Evolutionary conservation across 495 filamentous ascomycete species (phyloP).

Genomic region (Penicillium bialowiezense): DNA sequence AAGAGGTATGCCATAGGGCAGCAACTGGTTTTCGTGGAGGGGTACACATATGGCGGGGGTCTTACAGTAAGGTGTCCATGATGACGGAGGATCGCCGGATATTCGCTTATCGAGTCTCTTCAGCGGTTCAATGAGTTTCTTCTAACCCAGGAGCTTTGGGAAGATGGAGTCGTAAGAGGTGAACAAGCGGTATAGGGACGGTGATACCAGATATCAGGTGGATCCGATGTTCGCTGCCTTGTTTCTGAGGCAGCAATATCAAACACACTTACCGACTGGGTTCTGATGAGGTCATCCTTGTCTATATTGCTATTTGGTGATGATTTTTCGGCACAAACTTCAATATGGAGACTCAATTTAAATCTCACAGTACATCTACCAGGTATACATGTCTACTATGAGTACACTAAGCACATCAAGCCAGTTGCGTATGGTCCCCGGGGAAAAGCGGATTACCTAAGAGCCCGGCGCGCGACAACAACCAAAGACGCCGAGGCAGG

Average conservation of each 20-base stretch:
- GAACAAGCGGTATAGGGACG: slow-evolving; percentile 17
- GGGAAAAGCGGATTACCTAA: slow-evolving; percentile 31
- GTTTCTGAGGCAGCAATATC: not conserved
- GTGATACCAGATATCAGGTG: slow-evolving; percentile 22
- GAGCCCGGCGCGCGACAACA: slow-evolving; percentile 24
- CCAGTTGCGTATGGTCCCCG: too few species aligned
- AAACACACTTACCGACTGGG: too few species aligned
- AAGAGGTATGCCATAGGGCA: too few species aligned
- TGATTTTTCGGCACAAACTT: too few species aligned
- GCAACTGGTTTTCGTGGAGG: too few species aligned
- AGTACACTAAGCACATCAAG: too few species aligned
- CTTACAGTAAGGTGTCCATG: slow-evolving; percentile 85
- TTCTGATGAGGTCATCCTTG: too few species aligned
- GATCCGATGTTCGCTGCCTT: slow-evolving; percentile 1
- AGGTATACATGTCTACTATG: too few species aligned
- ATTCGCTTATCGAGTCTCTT: not conserved
- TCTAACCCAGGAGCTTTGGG: not conserved
- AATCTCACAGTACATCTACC: too few species aligned
- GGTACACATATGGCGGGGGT: not conserved
- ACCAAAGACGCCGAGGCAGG: slow-evolving; percentile 33
- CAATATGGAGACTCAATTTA: too few species aligned
- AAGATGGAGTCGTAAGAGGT: slow-evolving; percentile 1
- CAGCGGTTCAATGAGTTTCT: too few species aligned
- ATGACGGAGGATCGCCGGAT: not conserved
- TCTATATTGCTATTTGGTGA: too few species aligned